Percentiles rank a stretch among this genome's conserved stretches.
These are phyloP conservation scores for Venturia nashicola DNA, from an alignment of 2,329 filamentous ascomycete genomes.

Conservation along the genomic window DNA sequence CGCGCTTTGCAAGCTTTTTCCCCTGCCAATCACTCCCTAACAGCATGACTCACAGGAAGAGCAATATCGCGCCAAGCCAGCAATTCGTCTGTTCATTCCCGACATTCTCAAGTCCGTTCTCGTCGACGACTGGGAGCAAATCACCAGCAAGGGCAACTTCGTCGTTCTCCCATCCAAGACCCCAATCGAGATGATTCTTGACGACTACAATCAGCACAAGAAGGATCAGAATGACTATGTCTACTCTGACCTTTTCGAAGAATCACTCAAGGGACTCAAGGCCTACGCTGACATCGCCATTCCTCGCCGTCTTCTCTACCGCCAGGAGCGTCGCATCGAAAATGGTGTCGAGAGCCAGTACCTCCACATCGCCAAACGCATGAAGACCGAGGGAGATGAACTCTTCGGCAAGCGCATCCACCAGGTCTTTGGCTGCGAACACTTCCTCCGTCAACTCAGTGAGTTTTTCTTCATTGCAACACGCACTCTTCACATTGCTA, in stretches of 20 bases:
- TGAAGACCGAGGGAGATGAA: conserved; percentile 41
- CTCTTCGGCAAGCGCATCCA: conserved; percentile 58
- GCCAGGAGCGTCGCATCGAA: conserved; percentile 61
- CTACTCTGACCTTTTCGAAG: conserved; percentile 76
- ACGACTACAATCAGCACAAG: conserved; percentile 67
- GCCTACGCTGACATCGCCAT: conserved; percentile 92
- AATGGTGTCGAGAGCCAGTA: conserved; percentile 46
- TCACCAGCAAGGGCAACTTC: conserved; percentile 88
- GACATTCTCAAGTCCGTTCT: conserved; percentile 84
- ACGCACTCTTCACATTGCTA: conserved; percentile 1
- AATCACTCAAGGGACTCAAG: conserved; percentile 72
- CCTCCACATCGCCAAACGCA: conserved; percentile 60
- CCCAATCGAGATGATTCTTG: conserved; percentile 64
- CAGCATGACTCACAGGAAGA: conserved; percentile 55
- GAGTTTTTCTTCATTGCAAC: conserved; percentile 21
- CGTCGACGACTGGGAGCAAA: conserved; percentile 97
- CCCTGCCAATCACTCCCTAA: neutral
- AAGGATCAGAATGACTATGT: conserved; percentile 56
- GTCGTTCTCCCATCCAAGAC: conserved; percentile 70
- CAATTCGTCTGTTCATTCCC: conserved; percentile 74
- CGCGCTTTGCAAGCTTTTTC: neutral
- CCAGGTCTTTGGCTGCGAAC: conserved; percentile 87
- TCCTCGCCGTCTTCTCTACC: conserved; percentile 81
- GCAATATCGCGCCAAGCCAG: conserved; percentile 67
- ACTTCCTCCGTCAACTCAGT: conserved; percentile 83